These are phyloP conservation scores for Fusarium staphyleae DNA, from an alignment of 2,329 filamentous ascomycete genomes.

Conservation along the genomic window DNA sequence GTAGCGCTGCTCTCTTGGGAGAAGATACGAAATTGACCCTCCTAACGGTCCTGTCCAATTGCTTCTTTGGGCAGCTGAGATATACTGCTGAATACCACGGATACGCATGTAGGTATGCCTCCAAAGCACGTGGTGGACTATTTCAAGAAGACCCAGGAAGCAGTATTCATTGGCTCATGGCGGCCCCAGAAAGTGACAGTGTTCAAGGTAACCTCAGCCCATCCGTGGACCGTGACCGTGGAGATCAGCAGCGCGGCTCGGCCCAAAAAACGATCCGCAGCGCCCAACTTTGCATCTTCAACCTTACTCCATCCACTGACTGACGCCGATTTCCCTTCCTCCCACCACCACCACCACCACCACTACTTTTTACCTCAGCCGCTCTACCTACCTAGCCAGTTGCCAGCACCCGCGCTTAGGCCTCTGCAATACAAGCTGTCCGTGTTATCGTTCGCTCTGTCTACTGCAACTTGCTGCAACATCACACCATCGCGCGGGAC, in stretches of 20 bases:
- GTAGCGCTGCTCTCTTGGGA: background rate
- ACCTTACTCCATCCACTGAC: slow-evolving; percentile 33
- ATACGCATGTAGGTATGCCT: too few relatives aligned
- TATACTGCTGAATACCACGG: too few relatives aligned
- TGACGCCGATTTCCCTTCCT: slow-evolving; percentile 22
- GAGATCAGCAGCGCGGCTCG: slow-evolving; percentile 36
- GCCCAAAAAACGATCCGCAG: slow-evolving; percentile 36
- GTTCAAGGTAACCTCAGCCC: slow-evolving; percentile 26
- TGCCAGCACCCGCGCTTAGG: background rate
- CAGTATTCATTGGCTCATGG: slow-evolving; percentile 10
- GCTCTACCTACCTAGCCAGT: background rate
- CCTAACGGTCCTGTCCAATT: slow-evolving; percentile 8
- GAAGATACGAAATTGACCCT: background rate
- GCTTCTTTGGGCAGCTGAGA: slow-evolving; percentile 13
- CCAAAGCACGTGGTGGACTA: slow-evolving; percentile 32
- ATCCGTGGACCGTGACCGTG: slow-evolving; percentile 27
- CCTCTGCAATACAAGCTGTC: background rate
- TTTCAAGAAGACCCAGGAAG: slow-evolving; percentile 23
- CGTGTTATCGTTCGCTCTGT: slow-evolving; percentile 14
- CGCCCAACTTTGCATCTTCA: slow-evolving; percentile 33
- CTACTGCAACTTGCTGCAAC: slow-evolving; percentile 7
- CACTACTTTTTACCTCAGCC: slow-evolving; percentile 6
- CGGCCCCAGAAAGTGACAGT: slow-evolving; percentile 11
- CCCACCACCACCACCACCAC: slow-evolving; percentile 7
- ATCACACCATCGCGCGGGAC: slow-evolving; percentile 23